Conservation (phyloP, 257 asterid species). For the Solanum pennellii region DNA sequence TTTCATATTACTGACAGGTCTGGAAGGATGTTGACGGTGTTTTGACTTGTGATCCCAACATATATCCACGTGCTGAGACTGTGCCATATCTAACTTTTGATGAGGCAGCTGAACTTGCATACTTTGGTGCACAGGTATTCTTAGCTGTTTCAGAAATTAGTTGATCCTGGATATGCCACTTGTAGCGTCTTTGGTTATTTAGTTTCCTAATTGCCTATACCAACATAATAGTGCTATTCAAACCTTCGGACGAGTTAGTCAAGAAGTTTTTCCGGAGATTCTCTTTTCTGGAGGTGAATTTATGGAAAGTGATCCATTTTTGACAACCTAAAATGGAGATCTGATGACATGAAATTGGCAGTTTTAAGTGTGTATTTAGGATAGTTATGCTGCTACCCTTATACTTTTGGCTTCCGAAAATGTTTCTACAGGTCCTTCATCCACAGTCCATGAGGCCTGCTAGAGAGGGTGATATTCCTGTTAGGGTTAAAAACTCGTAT, state of each 20-base stretch:
- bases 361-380: neutral
- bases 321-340: neutral
- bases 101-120: slow-evolving; percentile 98
- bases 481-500: slow-evolving; percentile 83
- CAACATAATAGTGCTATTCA: neutral
- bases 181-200: neutral
- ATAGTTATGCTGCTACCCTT: neutral
- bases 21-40: slow-evolving; percentile 99
- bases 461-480: slow-evolving; percentile 89
- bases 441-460: slow-evolving; percentile 98
- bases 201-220: neutral
- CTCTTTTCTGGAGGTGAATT: neutral
- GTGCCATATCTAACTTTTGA: slow-evolving; percentile 90
- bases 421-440: slow-evolving; percentile 61
- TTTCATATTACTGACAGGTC: slow-evolving; percentile 33
- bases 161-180: neutral
- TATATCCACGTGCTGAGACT: slow-evolving; percentile 51
- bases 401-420: neutral
- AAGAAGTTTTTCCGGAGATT: neutral
- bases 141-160: neutral
- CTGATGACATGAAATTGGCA: neutral
- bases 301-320: neutral
- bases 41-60: slow-evolving; percentile 90
- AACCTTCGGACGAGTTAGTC: neutral
- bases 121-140: slow-evolving; percentile 70